A percentile compares a stretch with the other conserved stretches of the same genome.
Evolutionary conservation across 2,329 filamentous ascomycete genomes (phyloP).

Genomic region (Epichloe scottii): DNA sequence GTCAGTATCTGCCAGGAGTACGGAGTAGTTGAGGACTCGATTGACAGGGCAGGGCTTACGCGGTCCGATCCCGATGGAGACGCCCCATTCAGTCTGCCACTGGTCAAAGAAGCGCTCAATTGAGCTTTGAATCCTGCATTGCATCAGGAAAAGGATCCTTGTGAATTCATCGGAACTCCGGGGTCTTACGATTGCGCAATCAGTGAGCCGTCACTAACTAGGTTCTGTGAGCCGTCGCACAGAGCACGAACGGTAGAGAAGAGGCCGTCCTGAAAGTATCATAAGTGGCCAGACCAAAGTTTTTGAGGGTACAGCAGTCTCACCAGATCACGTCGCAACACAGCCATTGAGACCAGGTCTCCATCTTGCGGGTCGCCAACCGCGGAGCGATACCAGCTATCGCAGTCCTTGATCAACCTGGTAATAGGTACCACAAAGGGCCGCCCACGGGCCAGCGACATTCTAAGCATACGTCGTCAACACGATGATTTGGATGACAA

Average conservation of each 20-base stretch:
- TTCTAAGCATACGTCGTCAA: conserved; percentile 20
- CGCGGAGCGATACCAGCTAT: conserved; percentile 53
- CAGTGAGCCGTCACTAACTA: conserved; percentile 34
- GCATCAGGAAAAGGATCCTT: background rate
- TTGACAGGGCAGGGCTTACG: conserved; percentile 24
- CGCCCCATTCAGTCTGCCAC: conserved; percentile 52
- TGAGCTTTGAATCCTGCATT: conserved; percentile 34
- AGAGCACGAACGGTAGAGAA: conserved; percentile 44
- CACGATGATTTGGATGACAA: no score
- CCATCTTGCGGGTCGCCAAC: conserved; percentile 56
- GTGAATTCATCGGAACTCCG: no score
- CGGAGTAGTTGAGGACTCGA: no score
- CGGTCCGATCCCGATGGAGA: conserved; percentile 39
- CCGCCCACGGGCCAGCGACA: conserved; percentile 57
- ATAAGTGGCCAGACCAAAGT: no score
- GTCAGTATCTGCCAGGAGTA: background rate
- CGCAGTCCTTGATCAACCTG: conserved; percentile 52
- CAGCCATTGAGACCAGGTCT: conserved; percentile 58
- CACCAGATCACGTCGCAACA: conserved; percentile 54
- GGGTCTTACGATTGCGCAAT: conserved; percentile 33
- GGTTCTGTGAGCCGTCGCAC: conserved; percentile 44
- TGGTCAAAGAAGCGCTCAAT: conserved; percentile 54
- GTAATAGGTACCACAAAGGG: conserved; percentile 57
- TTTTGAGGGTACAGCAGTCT: conserved; percentile 7
- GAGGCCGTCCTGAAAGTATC: conserved; percentile 32